phyloP scores from a whole-genome alignment of 2,329 filamentous ascomycete species.

The Xylariaceae sp. region DNA sequence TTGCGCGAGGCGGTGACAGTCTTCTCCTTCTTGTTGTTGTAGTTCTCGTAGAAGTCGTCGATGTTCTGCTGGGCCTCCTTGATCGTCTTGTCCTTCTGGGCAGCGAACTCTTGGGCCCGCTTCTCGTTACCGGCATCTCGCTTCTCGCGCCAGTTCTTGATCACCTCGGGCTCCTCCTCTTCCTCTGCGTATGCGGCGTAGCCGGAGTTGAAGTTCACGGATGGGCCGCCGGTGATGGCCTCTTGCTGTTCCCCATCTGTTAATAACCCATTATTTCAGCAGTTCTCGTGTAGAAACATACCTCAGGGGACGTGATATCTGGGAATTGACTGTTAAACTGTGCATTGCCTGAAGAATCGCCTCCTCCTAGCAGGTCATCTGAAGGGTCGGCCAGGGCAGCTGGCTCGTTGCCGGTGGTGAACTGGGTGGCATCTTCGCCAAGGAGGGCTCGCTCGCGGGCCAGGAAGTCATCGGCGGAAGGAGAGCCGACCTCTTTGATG shows the following conservation, averaged over 20 bases:
- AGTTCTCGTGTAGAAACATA: constrained; percentile 34
- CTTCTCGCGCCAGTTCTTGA: constrained; percentile 88
- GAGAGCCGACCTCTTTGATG: constrained; percentile 53
- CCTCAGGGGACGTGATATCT: constrained; percentile 69
- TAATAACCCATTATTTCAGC: no score
- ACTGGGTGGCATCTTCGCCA: constrained; percentile 90
- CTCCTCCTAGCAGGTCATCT: constrained; percentile 69
- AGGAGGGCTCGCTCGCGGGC: constrained; percentile 85
- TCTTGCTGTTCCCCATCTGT: constrained; percentile 48
- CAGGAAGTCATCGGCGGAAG: constrained; percentile 78
- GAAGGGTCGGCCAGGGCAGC: constrained; percentile 60
- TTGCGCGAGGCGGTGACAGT: constrained; percentile 79
- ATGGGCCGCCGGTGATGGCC: constrained; percentile 74
- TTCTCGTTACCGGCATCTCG: constrained; percentile 79
- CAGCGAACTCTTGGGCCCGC: constrained; percentile 76
- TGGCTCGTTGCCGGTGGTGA: constrained; percentile 71
- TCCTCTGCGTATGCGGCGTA: constrained; percentile 54
- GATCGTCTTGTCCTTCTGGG: constrained; percentile 80
- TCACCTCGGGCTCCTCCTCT: constrained; percentile 83
- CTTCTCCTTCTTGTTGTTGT: constrained; percentile 98
- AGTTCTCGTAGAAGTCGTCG: constrained; percentile 99
- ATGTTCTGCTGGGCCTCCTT: constrained; percentile 90
- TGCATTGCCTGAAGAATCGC: constrained; percentile 39
- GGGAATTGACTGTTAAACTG: constrained; percentile 88
- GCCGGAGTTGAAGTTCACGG: constrained; percentile 59